These are phyloP conservation scores for Cercospora janseana DNA, from an alignment of 2,329 filamentous ascomycete genomes.

Conservation along the genomic window DNA sequence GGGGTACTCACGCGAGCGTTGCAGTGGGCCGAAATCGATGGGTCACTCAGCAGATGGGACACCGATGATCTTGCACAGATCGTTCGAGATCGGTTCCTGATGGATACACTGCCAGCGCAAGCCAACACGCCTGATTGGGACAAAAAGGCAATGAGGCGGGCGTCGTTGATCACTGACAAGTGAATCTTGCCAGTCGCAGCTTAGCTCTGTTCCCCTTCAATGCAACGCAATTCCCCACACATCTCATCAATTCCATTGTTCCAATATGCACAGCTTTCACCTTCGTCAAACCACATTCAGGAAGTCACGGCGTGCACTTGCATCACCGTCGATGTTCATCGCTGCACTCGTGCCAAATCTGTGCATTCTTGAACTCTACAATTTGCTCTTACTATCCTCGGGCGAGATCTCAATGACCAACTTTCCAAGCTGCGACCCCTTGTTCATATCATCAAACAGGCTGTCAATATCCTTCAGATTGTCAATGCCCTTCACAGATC, in stretches of 20 bases:
- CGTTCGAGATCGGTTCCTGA: background rate
- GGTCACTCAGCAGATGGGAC: background rate
- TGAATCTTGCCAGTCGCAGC: background rate
- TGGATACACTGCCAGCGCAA: background rate
- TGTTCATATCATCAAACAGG: conserved; percentile 85
- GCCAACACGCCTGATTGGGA: background rate
- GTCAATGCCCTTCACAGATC: conserved; percentile 65
- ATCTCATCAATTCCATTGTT: too few relatives aligned
- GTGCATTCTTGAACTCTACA: too few relatives aligned
- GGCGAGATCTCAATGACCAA: conserved; percentile 70
- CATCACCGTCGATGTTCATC: too few relatives aligned
- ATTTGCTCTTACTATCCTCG: conserved; percentile 33
- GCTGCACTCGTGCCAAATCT: too few relatives aligned
- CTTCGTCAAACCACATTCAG: too few relatives aligned
- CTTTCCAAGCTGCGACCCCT: conserved; percentile 86
- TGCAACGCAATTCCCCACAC: too few relatives aligned
- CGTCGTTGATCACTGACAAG: background rate
- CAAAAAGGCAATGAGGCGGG: background rate
- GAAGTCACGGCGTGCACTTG: too few relatives aligned
- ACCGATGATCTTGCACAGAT: conserved; percentile 7
- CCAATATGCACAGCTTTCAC: too few relatives aligned
- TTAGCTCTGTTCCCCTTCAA: too few relatives aligned
- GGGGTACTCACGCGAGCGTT: conserved; percentile 16
- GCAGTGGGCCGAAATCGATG: background rate
- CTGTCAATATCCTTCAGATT: conserved; percentile 75